Percentiles rank a stretch among this genome's conserved stretches.
Evolutionary conservation across 495 filamentous ascomycete species (phyloP).

Genomic region (Rostrohypoxylon terebratum): DNA sequence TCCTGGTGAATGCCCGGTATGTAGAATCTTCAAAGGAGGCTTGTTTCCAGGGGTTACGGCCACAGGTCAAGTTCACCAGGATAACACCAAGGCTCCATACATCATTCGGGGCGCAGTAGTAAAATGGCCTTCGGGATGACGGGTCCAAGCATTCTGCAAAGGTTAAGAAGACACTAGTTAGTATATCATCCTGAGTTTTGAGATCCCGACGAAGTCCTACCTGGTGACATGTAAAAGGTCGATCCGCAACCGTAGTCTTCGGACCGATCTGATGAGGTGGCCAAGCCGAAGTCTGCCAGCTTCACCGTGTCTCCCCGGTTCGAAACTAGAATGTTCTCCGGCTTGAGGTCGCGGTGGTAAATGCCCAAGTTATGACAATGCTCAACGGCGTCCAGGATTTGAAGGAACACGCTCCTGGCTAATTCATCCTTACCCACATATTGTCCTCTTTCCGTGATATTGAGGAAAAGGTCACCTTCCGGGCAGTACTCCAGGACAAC

Average conservation of each 20-base stretch:
- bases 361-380: constrained; percentile 94
- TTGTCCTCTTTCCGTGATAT: constrained; percentile 93
- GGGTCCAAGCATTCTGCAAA: constrained; percentile 90
- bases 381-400: constrained; percentile 97
- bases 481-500: constrained; percentile 98
- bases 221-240: constrained; percentile 99
- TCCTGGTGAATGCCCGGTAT: constrained; percentile 90
- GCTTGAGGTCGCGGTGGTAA: constrained; percentile 98
- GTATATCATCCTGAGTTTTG: constrained; percentile 35
- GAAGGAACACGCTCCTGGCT: constrained; percentile 89
- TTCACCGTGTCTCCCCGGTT: constrained; percentile 90
- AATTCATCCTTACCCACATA: constrained; percentile 93
- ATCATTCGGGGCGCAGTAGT: constrained; percentile 94
- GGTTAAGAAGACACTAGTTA: constrained; percentile 45
- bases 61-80: constrained; percentile 96
- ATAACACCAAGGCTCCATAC: constrained; percentile 98
- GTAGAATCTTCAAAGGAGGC: constrained; percentile 94
- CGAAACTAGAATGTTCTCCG: constrained; percentile 95
- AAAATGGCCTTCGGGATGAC: constrained; percentile 82
- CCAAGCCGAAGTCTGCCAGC: constrained; percentile 96
- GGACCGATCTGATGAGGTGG: constrained; percentile 83
- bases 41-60: constrained; percentile 98
- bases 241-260: constrained; percentile 98
- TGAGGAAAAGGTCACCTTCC: constrained; percentile 95
- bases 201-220: constrained; percentile 65